phyloP scores from a whole-genome alignment of 2,329 filamentous ascomycete species.

The Hypoxylon sp. region DNA sequence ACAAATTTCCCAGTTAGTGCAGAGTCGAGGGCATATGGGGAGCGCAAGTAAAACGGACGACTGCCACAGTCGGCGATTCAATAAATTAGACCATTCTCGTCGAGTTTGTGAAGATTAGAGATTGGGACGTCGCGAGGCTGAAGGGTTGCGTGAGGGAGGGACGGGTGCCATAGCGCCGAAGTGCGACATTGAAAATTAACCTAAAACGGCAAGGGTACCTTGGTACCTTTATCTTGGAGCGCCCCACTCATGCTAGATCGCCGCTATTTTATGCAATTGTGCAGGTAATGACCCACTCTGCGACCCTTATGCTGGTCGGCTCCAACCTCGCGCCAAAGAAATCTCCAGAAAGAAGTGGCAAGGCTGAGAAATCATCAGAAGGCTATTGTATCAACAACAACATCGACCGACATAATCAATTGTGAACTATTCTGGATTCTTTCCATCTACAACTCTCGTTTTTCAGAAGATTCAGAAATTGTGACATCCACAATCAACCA shows the following conservation, averaged over 20 bases:
- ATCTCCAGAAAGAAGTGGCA: slow-evolving; percentile 53
- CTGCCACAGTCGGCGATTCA: slow-evolving; percentile 30
- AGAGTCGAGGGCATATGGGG: slow-evolving; percentile 7
- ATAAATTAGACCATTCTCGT: slow-evolving; percentile 32
- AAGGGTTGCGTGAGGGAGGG: slow-evolving; percentile 17
- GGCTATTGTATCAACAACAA: slow-evolving; percentile 37
- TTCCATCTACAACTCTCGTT: slow-evolving; percentile 13
- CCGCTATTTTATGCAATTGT: slow-evolving; percentile 33
- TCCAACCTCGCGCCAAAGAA: slow-evolving; percentile 44
- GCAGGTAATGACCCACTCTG: slow-evolving; percentile 13
- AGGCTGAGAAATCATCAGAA: slow-evolving; percentile 62
- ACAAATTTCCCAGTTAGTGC: slow-evolving; percentile 10
- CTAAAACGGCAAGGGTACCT: slow-evolving; percentile 22
- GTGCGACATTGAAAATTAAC: slow-evolving; percentile 30
- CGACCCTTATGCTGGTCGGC: slow-evolving; percentile 12
- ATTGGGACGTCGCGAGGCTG: slow-evolving; percentile 40
- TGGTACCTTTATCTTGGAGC: not conserved
- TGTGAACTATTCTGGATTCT: slow-evolving; percentile 10
- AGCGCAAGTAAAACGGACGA: slow-evolving; percentile 18
- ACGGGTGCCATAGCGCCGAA: slow-evolving; percentile 26
- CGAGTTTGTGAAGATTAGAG: slow-evolving; percentile 7
- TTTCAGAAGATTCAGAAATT: not conserved
- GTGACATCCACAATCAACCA: slow-evolving; percentile 15
- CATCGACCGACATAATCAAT: slow-evolving; percentile 14
- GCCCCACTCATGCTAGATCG: not conserved